phyloP scores from a whole-genome alignment of 768 basidiomycete genomes.

The Cyclocybe cylindracea region DNA sequence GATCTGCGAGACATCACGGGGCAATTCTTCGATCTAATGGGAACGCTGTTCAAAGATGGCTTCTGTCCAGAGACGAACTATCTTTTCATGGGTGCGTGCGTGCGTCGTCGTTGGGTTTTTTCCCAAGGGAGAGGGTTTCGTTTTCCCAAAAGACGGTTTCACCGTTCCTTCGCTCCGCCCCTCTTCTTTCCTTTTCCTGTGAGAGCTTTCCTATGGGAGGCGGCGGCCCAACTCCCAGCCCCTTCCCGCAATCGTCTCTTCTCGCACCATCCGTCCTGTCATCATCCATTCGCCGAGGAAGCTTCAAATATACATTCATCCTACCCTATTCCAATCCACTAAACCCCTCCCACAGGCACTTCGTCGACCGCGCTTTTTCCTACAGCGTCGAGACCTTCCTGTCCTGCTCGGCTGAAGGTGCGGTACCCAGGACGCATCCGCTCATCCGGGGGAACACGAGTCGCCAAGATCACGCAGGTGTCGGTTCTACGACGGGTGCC shows the following conservation, averaged over 20 bases:
- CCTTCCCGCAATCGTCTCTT: constrained; percentile 4
- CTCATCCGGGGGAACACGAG: constrained; percentile 98
- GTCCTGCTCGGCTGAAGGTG: constrained; percentile 91
- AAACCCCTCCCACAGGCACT: constrained; percentile 61
- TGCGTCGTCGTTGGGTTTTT: too few relatives aligned
- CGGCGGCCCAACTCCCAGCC: too few relatives aligned
- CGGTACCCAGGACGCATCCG: constrained; percentile 95
- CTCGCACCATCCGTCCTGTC: too few relatives aligned
- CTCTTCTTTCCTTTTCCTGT: constrained; percentile 1
- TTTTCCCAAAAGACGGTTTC: constrained; percentile 1
- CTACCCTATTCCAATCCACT: too few relatives aligned
- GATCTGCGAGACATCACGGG: constrained; percentile 97
- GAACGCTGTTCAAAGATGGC: constrained; percentile 94
- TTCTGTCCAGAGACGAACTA: constrained; percentile 93
- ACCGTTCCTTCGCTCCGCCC: constrained; percentile 2
- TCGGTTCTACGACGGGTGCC: constrained; percentile 97
- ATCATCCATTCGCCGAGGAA: not conserved
- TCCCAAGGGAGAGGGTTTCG: too few relatives aligned
- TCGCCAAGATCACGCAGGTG: constrained; percentile 94
- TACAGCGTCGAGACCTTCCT: constrained; percentile 97
- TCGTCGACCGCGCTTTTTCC: constrained; percentile 97
- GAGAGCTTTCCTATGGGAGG: too few relatives aligned
- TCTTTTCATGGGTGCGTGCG: constrained; percentile 92
- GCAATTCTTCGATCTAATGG: constrained; percentile 95
- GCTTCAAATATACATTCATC: not conserved